Base-by-base conservation (phyloP, 805 yeast genomes). In the Yamadazyma paraphyllophila region DNA sequence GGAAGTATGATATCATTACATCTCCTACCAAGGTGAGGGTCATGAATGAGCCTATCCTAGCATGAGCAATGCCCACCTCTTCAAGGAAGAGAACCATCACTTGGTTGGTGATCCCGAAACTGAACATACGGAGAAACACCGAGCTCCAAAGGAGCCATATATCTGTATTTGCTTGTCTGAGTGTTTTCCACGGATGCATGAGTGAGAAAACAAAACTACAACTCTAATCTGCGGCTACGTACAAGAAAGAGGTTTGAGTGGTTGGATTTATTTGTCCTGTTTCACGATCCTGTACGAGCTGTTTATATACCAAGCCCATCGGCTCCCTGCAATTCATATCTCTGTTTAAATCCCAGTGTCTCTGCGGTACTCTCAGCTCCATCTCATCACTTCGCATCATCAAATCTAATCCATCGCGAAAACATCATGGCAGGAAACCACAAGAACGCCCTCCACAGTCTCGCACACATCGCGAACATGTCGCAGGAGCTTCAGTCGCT, bases 81-180 rank as follows among this genome's bases (percentile, higher is more conserved):
- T 74, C 77, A 35, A 89, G 70, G 51, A 81, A 87, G 9, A 86
- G 71, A 0, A 91, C 83, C 37, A 89, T 65, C 7, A 88, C 82
- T 66, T 88, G 90, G 57, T 88, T 88, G 11, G 92, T 83, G 44
- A 85, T 67, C 2, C 96, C 95, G 57, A 82, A 89, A 2, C 92
- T 83, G 39, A 81, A 63, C 76, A 86, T 74, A 24, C 96, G 71
- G 13, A 86, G 67, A 52, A 85, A 82, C 9, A 84, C 87, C 3
- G 89, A 82, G 8, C 68, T 61, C 80, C 92, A 79, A 34, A 89
- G 74, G 13, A 87, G 59, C 47, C 80, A 67, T 27, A 83, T 77
- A 59, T 88, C 96, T 12, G 51, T 45, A 7, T 67, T 58, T 0
- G 82, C 68, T 39, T 66, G 68, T 20, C 44, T 47, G 15, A 77